A percentile compares a stretch with the other conserved stretches of the same genome.
Evolutionary conservation across 495 filamentous ascomycete genomes (phyloP).

Genomic region (Poronia punctata): DNA sequence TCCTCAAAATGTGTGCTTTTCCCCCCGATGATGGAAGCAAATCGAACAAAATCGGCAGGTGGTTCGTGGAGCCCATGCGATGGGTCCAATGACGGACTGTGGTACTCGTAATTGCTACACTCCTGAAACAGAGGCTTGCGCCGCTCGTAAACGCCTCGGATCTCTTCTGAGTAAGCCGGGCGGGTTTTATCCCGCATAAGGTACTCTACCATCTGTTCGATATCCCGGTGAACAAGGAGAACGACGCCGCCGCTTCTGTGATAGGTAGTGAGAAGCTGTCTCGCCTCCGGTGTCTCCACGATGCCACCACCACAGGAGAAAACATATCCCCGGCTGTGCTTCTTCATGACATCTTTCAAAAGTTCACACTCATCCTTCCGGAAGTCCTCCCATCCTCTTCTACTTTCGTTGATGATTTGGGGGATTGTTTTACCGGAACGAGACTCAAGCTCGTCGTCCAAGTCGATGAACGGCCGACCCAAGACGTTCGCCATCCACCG

Average conservation of each 20-base stretch:
- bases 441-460: constrained; percentile 79
- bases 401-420: constrained; percentile 61
- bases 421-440: constrained; percentile 69
- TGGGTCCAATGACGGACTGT: constrained; percentile 62
- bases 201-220: constrained; percentile 82
- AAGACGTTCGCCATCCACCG: constrained; percentile 72
- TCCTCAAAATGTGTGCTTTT: constrained; percentile 54
- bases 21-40: constrained; percentile 68
- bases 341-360: constrained; percentile 63
- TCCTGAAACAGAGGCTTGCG: constrained; percentile 86
- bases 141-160: constrained; percentile 85
- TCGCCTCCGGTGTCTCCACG: constrained; percentile 79
- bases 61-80: constrained; percentile 53
- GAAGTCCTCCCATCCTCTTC: constrained; percentile 83
- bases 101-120: constrained; percentile 93
- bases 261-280: constrained; percentile 66
- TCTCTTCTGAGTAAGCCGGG: constrained; percentile 90
- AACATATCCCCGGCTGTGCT: constrained; percentile 67
- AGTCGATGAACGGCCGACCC: constrained; percentile 70
- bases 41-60: constrained; percentile 71
- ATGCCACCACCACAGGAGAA: constrained; percentile 93
- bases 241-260: constrained; percentile 80
- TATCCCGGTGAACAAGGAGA: constrained; percentile 79
- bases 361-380: constrained; percentile 71
- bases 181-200: constrained; percentile 84